These are phyloP conservation scores for Lathyrus oleraceus DNA, from an alignment of 306 rosid species.

Conservation along the genomic window DNA sequence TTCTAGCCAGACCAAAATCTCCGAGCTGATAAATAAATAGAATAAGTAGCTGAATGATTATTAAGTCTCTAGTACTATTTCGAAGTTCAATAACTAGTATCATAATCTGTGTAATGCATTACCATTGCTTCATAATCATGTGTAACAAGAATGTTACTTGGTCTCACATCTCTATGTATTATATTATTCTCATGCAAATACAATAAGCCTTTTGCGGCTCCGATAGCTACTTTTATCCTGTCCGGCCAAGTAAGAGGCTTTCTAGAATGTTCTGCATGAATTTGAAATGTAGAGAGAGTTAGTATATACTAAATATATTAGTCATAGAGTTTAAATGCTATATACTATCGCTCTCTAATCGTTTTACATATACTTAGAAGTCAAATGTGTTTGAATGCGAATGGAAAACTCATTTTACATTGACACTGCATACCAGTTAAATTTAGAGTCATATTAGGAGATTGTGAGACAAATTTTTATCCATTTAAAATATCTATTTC, in stretches of 20 bases:
- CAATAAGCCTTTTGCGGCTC: constrained; percentile 68
- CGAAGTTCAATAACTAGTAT: constrained; percentile 2
- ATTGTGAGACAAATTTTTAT: background rate
- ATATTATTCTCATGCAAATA: constrained; percentile 65
- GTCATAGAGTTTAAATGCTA: background rate
- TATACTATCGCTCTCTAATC: background rate
- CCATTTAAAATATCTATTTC: background rate
- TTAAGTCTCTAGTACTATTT: background rate
- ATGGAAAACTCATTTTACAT: background rate
- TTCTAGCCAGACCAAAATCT: constrained; percentile 83
- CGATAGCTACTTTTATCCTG: constrained; percentile 70
- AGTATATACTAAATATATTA: background rate
- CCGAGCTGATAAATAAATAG: constrained; percentile 53
- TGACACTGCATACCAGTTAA: background rate
- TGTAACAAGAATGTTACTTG: constrained; percentile 78
- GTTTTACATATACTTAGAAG: background rate
- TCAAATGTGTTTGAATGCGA: background rate
- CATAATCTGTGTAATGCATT: constrained; percentile 25
- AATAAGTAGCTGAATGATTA: background rate
- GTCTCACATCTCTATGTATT: constrained; percentile 80
- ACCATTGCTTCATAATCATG: constrained; percentile 73
- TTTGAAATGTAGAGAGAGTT: background rate
- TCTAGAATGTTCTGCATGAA: constrained; percentile 51
- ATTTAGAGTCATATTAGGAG: background rate
- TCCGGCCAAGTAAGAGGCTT: constrained; percentile 60